A percentile compares a stretch with the other conserved stretches of the same genome.
These are phyloP conservation scores for Hibiscus trionum DNA, from an alignment of 345 rosid species.

Conservation along the genomic window DNA sequence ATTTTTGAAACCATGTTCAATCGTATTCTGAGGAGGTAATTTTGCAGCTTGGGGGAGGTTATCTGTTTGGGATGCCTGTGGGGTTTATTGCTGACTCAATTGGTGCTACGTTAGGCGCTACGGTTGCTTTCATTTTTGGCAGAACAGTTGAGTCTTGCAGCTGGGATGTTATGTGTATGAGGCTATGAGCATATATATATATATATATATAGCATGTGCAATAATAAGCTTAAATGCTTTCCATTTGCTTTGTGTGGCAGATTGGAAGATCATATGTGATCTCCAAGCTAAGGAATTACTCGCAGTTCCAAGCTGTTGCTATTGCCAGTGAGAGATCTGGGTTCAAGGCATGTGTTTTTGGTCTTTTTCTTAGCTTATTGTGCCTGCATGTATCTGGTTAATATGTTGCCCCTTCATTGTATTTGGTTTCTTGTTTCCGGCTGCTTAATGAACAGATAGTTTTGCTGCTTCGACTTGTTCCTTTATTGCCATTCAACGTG, in stretches of 20 bases:
- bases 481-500: conserved; percentile 4
- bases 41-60: neutral
- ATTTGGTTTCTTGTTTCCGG: neutral
- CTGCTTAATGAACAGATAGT: neutral
- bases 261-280: neutral
- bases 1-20: too few species aligned
- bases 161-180: neutral
- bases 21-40: too few species aligned
- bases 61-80: neutral
- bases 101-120: neutral
- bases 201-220: neutral
- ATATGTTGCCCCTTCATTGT: neutral
- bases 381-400: neutral
- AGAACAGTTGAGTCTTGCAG: neutral
- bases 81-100: neutral
- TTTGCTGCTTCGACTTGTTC: conserved; percentile 4
- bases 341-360: neutral
- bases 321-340: neutral
- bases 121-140: neutral
- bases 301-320: neutral
- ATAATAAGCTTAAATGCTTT: neutral
- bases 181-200: neutral
- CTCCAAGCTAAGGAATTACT: neutral
- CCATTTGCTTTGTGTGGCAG: neutral
- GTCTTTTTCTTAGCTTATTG: neutral